Base-by-base conservation (phyloP, 2,329 filamentous ascomycete species). In the Aspergillus novoparasiticus region DNA sequence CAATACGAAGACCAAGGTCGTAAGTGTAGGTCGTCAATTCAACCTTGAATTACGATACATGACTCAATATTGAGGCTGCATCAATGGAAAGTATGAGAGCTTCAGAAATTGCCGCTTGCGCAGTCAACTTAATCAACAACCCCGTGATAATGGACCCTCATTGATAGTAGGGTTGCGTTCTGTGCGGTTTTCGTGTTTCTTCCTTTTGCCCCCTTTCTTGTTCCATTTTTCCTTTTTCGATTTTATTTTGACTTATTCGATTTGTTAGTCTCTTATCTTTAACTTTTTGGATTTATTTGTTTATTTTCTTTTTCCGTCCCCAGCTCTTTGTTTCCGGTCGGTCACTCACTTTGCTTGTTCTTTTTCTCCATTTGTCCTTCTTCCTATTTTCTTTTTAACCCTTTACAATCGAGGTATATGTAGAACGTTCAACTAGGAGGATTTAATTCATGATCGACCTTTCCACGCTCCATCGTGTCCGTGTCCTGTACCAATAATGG, bases 381-480 rank as follows among this genome's bases (percentile, higher is more conserved):
- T 26, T 28, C 26, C 19, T 41, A 8, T n/a, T 23, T 23, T 23
- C 10, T 23, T 23, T 46, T 23, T 46, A 23, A 5, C n/a, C n/a
- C 10, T 23, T 50, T 10, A 19, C 23, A 12, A 50, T 28, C 1
- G 16, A 14, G 14, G 26, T 50, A 19, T 50, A 28, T 28, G 26
- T 8, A 58, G 63, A 66, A 64, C 28, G 16, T 39, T 43, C 16
- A 58, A 12, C 51, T 58, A 58, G 48, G 48, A 55, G 28, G 56
- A 36, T 45, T 48, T 23, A 45, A 56, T 26, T 26, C 28, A 26
- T 54, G 30, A 43, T 32, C 12, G 53, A 34, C 58, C 21, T 9
- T 26, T 46, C 34, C 12, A 12, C 39, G 34, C 50, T 28, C 28
- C 28, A 53, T 53, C 16, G 28, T 32, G 50, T 10, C 30, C 8